Percentiles rank a stretch among this genome's conserved stretches.
Evolutionary conservation across 225 moss, liverwort and hornwort species (phyloP).

Genomic region (Physcomitrellopsis africana): DNA sequence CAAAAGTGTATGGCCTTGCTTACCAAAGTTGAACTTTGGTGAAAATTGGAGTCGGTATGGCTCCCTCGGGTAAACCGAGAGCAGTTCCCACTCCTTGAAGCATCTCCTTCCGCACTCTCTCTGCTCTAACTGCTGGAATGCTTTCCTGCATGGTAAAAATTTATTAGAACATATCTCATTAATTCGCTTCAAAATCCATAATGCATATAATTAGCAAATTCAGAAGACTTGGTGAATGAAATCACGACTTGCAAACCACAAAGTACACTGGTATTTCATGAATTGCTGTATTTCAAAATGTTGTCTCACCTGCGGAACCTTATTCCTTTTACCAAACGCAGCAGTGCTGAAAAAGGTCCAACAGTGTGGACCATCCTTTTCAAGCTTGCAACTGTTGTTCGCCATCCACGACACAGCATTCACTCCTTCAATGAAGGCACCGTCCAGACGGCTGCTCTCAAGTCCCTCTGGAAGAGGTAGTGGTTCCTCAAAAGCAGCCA

Average conservation of each 20-base stretch:
- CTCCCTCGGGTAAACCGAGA: conserved; percentile 74
- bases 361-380: conserved; percentile 65
- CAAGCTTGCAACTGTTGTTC: conserved; percentile 81
- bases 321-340: conserved; percentile 84
- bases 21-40: conserved; percentile 90
- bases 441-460: conserved; percentile 61
- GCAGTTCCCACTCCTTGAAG: conserved; percentile 80
- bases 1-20: background rate
- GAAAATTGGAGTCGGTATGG: conserved; percentile 75
- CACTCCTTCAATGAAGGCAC: conserved; percentile 88
- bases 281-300: background rate
- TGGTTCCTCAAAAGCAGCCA: conserved; percentile 87
- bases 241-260: too few species aligned
- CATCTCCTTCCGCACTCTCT: conserved; percentile 84
- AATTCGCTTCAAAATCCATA: background rate
- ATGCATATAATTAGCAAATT: too few species aligned
- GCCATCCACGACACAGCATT: conserved; percentile 92
- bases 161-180: background rate
- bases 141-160: conserved; percentile 69
- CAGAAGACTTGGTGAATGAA: too few species aligned
- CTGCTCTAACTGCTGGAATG: conserved; percentile 79
- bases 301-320: conserved; percentile 80
- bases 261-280: background rate
- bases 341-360: conserved; percentile 98
- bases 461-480: conserved; percentile 63